Base-by-base conservation (phyloP, 108 stramenopile species). In the Cyclotella atomus region DNA sequence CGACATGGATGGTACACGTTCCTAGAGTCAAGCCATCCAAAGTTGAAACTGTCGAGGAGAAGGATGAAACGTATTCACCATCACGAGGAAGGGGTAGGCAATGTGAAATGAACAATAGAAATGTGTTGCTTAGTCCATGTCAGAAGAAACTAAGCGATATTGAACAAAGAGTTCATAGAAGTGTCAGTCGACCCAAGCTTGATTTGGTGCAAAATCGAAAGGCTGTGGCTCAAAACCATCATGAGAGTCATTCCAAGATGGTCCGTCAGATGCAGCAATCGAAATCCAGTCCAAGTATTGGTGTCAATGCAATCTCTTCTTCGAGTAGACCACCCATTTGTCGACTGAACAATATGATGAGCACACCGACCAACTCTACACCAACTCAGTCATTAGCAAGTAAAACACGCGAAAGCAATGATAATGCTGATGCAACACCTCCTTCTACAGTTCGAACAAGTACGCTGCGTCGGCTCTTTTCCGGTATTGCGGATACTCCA, bases 1-100 rank as follows among this genome's bases (percentile, higher is more conserved):
- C 90, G 1, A 76, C 90, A 4, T 93, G 90, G 92, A 50, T 89
- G 80, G 81, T 86, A 25, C 88, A 89, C 56, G 44, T 89, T 21
- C 89, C 92, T 17, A 85, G 65, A 19, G 17, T 19, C 44, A 9
- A 65, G 32, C n/a, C n/a, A 12, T 29, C 21, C 20, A 52, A 43
- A 29, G 21, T 24, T n/a, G 24, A 25, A 15, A 19, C n/a, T 35
- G 52, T 20, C 5, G 69, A 35, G 20, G 20, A 52, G 36, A 71
- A 30, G 4, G 45, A 50, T 60, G 36, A 7, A 29, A 21, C 57
- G 23, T 10, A 19, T 17, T 52, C 49, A 34, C 20, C 34, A 5
- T 44, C 54, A 16, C 28, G 64, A 69, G 69, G 43, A 32, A 59
- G 44, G 17, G 69, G 29, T 29, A 76, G 32, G 52, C 65, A 64